Base-by-base conservation (phyloP, 1,139 yeast genomes). In the Candida mesenterica region DNA sequence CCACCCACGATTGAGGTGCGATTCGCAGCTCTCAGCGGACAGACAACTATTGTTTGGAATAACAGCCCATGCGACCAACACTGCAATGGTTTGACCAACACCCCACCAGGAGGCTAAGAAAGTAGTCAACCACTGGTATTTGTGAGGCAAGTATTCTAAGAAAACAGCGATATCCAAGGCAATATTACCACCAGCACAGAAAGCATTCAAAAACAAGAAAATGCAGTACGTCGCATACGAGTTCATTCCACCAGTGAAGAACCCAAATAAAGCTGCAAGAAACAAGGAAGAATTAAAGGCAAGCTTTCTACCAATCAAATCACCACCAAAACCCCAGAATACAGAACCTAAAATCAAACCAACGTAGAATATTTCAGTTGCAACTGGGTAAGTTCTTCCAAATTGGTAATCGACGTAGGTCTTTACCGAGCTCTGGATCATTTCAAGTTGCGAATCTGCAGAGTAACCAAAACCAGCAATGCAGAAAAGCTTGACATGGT, bases 341-440 rank as follows among this genome's bases (percentile, higher is more conserved):
- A 40, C 22, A 4, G 39, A 32, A 8, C 47, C 47, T n/a, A 28
- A 15, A 13, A 43, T 20, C 23, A 43, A 33, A 4, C 41, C 43
- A 3, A 37, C 33, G 24, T 38, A 40, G 19, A 34, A 34, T 9
- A 40, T 40, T 37, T 47, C 54, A 5, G 53, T 49, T 5, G 49
- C 39, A 2, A 43, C 40, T 2, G 57, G 50, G 38, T 42, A 61
- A 1, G 41, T 34, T 29, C 47, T 50, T 10, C 48, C 42, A 34
- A 50, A 54, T 37, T 54, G 57, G 34, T 42, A 38, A 38, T 68
- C 59, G 16, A 68, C 68, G 33, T 61, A 62, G 2, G 61, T 55
- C 24, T 59, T 63, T 14, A 72, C 75, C 1, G 75, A 60, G 8
- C 71, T 57, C 43, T 72, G 77, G 36, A 73, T 52, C 37, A 47